Evolutionary conservation across 2,329 filamentous ascomycete genomes (phyloP).

Genomic region (Pestalotiopsis sp.): DNA sequence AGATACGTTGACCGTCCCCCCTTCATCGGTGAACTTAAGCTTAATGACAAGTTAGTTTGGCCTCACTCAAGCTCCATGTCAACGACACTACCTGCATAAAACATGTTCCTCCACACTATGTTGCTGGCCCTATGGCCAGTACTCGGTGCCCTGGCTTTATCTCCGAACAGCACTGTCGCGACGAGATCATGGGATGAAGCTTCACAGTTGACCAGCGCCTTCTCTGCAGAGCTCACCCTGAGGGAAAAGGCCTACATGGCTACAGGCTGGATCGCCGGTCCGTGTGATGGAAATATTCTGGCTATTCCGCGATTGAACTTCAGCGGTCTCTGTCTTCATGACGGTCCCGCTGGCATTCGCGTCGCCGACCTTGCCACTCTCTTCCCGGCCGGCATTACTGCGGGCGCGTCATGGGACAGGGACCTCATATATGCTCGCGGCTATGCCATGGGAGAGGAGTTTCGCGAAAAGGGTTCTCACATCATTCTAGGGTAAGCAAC

Average conservation of each 20-base stretch:
- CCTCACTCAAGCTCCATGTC: neutral
- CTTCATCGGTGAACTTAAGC: no score
- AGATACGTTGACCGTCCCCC: no score
- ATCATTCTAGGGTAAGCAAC: conserved; percentile 51
- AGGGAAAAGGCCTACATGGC: conserved; percentile 53
- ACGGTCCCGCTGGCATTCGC: conserved; percentile 69
- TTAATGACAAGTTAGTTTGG: no score
- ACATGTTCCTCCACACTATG: neutral
- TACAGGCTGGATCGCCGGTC: neutral
- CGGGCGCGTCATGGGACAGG: conserved; percentile 72
- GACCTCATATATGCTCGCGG: conserved; percentile 53
- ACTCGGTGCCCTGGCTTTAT: neutral
- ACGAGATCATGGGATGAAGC: neutral
- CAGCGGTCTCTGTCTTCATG: conserved; percentile 66
- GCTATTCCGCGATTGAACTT: conserved; percentile 58
- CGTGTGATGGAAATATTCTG: conserved; percentile 36
- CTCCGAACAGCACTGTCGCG: neutral
- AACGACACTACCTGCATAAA: neutral
- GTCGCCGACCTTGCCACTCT: conserved; percentile 67
- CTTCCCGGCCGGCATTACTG: conserved; percentile 69
- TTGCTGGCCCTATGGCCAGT: neutral
- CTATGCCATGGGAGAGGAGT: conserved; percentile 56
- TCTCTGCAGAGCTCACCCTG: conserved; percentile 66
- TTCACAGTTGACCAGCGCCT: conserved; percentile 49
- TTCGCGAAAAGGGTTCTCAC: conserved; percentile 73